Evolutionary conservation across 2,329 filamentous ascomycete genomes (phyloP).

Genomic region (Clarireedia sp.): DNA sequence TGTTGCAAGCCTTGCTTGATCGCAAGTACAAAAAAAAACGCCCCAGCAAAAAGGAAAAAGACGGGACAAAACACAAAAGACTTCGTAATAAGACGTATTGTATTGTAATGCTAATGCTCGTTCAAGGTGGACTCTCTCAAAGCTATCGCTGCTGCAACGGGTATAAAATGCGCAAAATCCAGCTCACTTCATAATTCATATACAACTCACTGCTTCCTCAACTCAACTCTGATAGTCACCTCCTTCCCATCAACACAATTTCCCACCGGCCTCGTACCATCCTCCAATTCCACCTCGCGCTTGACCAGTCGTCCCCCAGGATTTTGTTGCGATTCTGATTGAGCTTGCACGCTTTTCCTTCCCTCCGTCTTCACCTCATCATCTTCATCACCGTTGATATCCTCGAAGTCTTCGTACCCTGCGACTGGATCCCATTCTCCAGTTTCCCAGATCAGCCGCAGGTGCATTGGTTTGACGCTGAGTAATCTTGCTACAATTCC

Average conservation of each 20-base stretch:
- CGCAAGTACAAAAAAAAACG: no score
- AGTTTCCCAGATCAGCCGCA: constrained; percentile 77
- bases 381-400: constrained; percentile 45
- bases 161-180: no score
- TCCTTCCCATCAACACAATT: constrained; percentile 72
- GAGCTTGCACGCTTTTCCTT: background rate
- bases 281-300: constrained; percentile 70
- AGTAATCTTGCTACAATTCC: constrained; percentile 70
- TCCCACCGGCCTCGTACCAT: constrained; percentile 73
- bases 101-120: no score
- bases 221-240: constrained; percentile 63
- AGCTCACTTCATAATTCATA: no score
- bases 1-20: no score
- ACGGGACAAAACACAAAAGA: no score
- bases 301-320: constrained; percentile 55
- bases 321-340: background rate
- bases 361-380: constrained; percentile 20
- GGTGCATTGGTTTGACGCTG: constrained; percentile 49
- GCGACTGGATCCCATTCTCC: constrained; percentile 80
- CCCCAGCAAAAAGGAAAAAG: no score
- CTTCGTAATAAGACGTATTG: no score
- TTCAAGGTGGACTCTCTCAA: no score
- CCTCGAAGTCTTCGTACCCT: constrained; percentile 51
- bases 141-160: no score
- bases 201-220: constrained; percentile 12